Conservation (phyloP, 2,329 filamentous ascomycete species). For the Pyricularia grisea region DNA sequence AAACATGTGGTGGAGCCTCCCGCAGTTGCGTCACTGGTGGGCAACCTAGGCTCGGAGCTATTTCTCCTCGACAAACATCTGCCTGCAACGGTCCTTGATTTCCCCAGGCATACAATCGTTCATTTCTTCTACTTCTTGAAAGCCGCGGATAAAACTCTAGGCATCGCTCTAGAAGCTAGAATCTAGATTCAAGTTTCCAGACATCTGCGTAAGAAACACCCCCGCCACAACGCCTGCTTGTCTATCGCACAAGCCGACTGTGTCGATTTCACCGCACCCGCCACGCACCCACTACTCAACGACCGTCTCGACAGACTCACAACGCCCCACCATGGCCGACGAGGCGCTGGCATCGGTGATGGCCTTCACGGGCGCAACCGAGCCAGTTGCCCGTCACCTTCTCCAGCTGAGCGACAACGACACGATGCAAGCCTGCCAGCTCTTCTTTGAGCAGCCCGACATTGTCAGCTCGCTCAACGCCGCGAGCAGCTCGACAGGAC, state of each 20-base stretch:
- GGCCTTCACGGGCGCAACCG: neutral
- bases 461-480: constrained; percentile 38
- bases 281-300: neutral
- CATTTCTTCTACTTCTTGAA: neutral
- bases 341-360: neutral
- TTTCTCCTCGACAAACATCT: neutral
- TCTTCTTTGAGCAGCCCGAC: constrained; percentile 86
- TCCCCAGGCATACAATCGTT: neutral
- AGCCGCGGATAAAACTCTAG: neutral
- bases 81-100: neutral
- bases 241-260: neutral
- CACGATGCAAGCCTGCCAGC: constrained; percentile 74
- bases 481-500: constrained; percentile 7
- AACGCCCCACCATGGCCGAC: neutral
- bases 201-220: neutral
- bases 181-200: neutral
- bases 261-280: neutral
- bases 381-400: constrained; percentile 64
- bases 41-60: constrained; percentile 8
- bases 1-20: constrained; percentile 21
- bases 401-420: constrained; percentile 78
- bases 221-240: neutral
- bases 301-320: neutral
- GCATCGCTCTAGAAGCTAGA: neutral
- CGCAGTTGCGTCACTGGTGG: constrained; percentile 14